Evolutionary conservation across 83 land plant genomes (phyloP).

Genomic region (Picea engelmannii): DNA sequence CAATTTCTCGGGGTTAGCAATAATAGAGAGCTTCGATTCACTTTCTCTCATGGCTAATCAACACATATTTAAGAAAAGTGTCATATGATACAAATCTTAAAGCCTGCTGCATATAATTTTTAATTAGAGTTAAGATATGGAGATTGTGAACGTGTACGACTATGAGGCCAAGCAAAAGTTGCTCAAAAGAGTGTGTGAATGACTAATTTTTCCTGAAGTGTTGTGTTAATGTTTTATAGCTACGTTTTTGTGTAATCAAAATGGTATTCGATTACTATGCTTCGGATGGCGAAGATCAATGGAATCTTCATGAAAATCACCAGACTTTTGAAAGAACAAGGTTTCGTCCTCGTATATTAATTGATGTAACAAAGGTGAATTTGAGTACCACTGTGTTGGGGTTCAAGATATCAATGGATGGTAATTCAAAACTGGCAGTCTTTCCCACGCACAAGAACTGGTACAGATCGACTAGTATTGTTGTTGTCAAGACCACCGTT

Average conservation of each 20-base stretch:
- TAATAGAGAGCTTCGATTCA: too few relatives aligned
- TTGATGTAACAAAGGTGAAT: slow-evolving; percentile 86
- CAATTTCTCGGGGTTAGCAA: too few relatives aligned
- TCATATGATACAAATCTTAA: too few relatives aligned
- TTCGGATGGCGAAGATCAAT: slow-evolving; percentile 86
- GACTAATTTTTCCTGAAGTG: too few relatives aligned
- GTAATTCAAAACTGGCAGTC: too few relatives aligned
- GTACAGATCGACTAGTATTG: too few relatives aligned
- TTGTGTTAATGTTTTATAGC: too few relatives aligned
- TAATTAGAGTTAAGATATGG: slow-evolving; percentile 19
- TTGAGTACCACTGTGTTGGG: slow-evolving; percentile 80
- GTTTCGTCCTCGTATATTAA: slow-evolving; percentile 92
- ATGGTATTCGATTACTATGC: slow-evolving; percentile 90
- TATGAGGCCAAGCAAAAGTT: slow-evolving; percentile 83
- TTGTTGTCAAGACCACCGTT: too few relatives aligned
- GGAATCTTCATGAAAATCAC: slow-evolving; percentile 76
- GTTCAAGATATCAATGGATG: slow-evolving; percentile 78
- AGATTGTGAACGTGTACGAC: slow-evolving; percentile 74
- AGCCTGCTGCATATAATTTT: too few relatives aligned
- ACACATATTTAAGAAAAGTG: too few relatives aligned
- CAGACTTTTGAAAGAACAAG: slow-evolving; percentile 69
- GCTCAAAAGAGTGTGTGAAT: slow-evolving; percentile 4
- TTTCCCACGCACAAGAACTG: too few relatives aligned
- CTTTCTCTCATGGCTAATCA: too few relatives aligned
- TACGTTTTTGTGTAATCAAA: slow-evolving; percentile 26